Percentiles rank a stretch among this genome's conserved stretches.
phyloP scores from a whole-genome alignment of 164 flowering plant species.

The Piper betle region DNA sequence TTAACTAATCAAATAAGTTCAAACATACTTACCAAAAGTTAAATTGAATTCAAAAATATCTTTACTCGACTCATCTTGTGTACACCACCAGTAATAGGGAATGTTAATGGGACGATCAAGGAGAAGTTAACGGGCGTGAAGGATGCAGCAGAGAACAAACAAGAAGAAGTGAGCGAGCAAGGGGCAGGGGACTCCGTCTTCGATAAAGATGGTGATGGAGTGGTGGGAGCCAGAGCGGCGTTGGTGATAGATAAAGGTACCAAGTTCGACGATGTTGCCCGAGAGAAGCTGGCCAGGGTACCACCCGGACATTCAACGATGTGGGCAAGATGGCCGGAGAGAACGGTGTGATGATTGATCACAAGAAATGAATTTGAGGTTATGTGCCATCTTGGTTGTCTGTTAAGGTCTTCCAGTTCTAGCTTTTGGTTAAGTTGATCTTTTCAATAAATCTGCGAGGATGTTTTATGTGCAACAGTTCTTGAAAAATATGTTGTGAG shows the following conservation, averaged over 20 bases:
- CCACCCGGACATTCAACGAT: conserved; percentile 39
- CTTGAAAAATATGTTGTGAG: neutral
- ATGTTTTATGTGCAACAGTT: neutral
- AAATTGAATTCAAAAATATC: too few relatives aligned
- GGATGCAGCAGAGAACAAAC: conserved; percentile 10
- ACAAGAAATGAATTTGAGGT: too few relatives aligned
- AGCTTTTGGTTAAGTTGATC: conserved; percentile 17
- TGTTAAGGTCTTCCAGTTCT: conserved; percentile 12
- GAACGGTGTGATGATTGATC: neutral
- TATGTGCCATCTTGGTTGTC: neutral
- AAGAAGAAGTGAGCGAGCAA: neutral
- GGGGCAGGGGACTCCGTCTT: neutral
- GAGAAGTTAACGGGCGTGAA: conserved; percentile 19
- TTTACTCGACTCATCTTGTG: conserved; percentile 4
- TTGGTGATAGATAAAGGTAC: neutral
- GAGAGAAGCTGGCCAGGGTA: conserved; percentile 32
- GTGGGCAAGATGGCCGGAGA: conserved; percentile 27
- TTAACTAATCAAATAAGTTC: too few relatives aligned
- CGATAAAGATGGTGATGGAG: neutral
- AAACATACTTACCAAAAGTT: too few relatives aligned
- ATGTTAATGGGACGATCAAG: conserved; percentile 24
- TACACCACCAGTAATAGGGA: conserved; percentile 15
- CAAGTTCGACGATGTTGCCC: conserved; percentile 7
- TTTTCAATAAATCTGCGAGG: neutral
- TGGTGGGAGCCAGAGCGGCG: neutral